These are phyloP conservation scores for Kwoniella sp. DNA, from an alignment of 768 basidiomycete species.

Conservation along the genomic window DNA sequence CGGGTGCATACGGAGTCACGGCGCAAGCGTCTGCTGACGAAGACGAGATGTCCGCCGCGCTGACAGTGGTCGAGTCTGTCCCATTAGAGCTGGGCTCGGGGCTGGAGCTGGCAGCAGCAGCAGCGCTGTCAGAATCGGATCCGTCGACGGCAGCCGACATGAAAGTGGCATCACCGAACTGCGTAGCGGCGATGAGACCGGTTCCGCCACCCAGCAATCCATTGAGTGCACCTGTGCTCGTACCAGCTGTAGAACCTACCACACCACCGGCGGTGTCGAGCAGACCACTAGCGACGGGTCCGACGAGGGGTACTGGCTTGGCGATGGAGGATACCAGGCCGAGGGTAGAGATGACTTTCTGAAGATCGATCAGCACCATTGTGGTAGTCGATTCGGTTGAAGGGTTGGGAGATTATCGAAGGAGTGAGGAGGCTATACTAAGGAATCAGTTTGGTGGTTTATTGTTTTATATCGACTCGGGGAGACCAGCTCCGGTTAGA, in stretches of 20 bases:
- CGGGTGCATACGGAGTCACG: constrained; percentile 34
- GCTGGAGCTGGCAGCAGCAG: neutral
- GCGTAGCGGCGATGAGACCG: constrained; percentile 25
- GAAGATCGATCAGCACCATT: constrained; percentile 42
- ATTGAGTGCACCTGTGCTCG: constrained; percentile 17
- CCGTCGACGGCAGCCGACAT: neutral
- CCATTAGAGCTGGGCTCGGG: neutral
- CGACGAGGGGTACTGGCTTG: constrained; percentile 34
- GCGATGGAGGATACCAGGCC: constrained; percentile 40
- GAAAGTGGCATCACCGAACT: constrained; percentile 11
- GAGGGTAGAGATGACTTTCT: constrained; percentile 33
- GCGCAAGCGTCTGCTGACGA: constrained; percentile 22
- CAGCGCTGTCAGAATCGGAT: neutral
- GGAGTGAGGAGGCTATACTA: neutral
- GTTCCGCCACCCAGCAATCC: constrained; percentile 26
- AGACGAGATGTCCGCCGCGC: neutral
- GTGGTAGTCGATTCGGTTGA: constrained; percentile 1
- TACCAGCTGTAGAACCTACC: constrained; percentile 15
- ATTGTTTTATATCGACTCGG: constrained; percentile 1
- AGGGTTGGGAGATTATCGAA: too few species aligned
- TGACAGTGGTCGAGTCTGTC: neutral
- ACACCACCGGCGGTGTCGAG: constrained; percentile 33
- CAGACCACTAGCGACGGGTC: constrained; percentile 26
- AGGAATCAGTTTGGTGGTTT: neutral
- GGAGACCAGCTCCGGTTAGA: constrained; percentile 26